These are phyloP conservation scores for Lanmaoa pseudosensibilis DNA, from an alignment of 768 basidiomycete species.

Conservation along the genomic window DNA sequence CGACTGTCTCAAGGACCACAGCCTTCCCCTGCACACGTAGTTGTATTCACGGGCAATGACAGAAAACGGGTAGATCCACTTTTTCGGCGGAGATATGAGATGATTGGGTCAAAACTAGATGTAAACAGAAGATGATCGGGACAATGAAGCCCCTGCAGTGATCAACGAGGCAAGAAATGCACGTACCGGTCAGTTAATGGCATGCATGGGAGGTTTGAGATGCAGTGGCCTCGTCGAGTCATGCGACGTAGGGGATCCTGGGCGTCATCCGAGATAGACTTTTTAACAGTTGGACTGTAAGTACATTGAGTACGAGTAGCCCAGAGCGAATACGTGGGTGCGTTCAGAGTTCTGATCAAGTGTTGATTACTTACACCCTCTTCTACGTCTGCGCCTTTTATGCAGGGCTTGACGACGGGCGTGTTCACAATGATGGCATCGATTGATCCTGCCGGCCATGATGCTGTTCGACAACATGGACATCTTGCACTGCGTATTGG, in stretches of 20 bases:
- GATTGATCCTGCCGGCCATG: neutral
- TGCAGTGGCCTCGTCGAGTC: neutral
- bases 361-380: neutral
- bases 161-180: slow-evolving; percentile 1
- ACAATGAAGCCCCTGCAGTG: neutral
- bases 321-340: neutral
- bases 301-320: neutral
- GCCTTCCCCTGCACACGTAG: neutral
- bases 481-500: neutral
- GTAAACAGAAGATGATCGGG: neutral
- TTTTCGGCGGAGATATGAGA: slow-evolving; percentile 20
- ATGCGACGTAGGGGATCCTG: neutral
- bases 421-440: slow-evolving; percentile 4
- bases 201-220: neutral
- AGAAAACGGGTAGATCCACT: slow-evolving; percentile 4
- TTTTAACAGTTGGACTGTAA: neutral
- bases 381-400: neutral
- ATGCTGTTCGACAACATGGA: neutral
- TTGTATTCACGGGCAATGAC: neutral
- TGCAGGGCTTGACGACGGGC: neutral
- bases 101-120: neutral
- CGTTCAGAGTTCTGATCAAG: neutral
- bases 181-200: slow-evolving; percentile 1
- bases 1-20: neutral
- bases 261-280: neutral